Percentiles rank a stretch among this genome's conserved stretches.
Evolutionary conservation across 2,329 filamentous ascomycete genomes (phyloP).

Genomic region (Stemphylium lycopersici): DNA sequence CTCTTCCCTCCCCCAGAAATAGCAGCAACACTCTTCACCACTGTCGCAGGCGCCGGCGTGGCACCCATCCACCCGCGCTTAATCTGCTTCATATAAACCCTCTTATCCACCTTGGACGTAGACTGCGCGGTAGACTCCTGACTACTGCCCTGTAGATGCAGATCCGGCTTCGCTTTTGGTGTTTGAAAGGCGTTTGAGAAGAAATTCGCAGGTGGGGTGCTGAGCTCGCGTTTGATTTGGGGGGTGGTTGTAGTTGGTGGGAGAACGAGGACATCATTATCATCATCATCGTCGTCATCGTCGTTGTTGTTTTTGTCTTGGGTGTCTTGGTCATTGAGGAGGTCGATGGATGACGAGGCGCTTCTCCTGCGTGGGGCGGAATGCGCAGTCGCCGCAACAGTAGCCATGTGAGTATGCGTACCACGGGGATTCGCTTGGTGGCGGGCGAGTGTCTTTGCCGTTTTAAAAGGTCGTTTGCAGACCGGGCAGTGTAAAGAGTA

Average conservation of each 20-base stretch:
- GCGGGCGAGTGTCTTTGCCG: conserved; percentile 1
- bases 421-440: conserved; percentile 1
- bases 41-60: background rate
- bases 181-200: conserved; percentile 24
- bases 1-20: background rate
- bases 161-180: conserved; percentile 10
- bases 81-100: conserved; percentile 24
- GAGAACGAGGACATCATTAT: background rate
- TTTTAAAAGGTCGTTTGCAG: conserved; percentile 16
- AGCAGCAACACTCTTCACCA: background rate
- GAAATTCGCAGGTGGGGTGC: conserved; percentile 17
- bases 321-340: background rate
- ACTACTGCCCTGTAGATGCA: background rate
- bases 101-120: conserved; percentile 15
- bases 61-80: conserved; percentile 32
- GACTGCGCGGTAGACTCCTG: conserved; percentile 7
- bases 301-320: background rate
- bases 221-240: conserved; percentile 33
- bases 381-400: background rate
- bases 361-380: background rate
- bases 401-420: background rate
- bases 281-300: background rate
- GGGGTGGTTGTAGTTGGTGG: conserved; percentile 5
- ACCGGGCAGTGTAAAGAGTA: conserved; percentile 2
- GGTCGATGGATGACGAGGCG: conserved; percentile 2